These are phyloP conservation scores for Quercus engelmannii DNA, from an alignment of 306 rosid genomes.

Conservation along the genomic window DNA sequence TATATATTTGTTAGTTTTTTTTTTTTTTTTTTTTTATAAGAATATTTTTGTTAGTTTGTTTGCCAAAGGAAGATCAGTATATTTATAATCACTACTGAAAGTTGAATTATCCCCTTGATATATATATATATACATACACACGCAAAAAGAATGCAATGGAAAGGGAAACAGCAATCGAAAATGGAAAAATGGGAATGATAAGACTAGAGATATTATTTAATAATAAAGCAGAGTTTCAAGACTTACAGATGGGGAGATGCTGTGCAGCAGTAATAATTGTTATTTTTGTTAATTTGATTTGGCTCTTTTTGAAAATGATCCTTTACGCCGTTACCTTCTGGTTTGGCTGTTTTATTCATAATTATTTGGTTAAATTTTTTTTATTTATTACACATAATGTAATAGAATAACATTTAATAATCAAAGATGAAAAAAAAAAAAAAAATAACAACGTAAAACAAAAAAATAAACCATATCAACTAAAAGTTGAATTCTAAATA, in stretches of 20 bases:
- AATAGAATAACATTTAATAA: too few species aligned
- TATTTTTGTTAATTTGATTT: background rate
- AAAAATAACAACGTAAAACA: too few species aligned
- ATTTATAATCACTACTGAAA: background rate
- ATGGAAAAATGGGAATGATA: background rate
- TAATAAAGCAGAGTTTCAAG: too few species aligned
- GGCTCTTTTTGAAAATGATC: background rate
- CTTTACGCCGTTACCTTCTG: background rate
- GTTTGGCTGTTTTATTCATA: too few species aligned
- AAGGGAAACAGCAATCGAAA: background rate
- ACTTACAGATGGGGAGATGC: too few species aligned
- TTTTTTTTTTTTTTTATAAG: too few species aligned
- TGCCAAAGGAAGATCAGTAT: background rate
- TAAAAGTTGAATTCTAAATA: background rate
- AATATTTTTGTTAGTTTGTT: background rate
- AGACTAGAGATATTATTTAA: too few species aligned
- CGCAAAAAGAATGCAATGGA: background rate
- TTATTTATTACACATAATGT: too few species aligned
- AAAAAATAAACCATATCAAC: too few species aligned
- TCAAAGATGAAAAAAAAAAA: too few species aligned
- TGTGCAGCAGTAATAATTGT: background rate
- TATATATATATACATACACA: too few species aligned
- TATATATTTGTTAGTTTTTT: background rate
- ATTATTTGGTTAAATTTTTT: too few species aligned
- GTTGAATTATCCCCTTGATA: background rate